These are phyloP conservation scores for Ministeria vibrans DNA, from an alignment of 78 protist genomes.

Conservation along the genomic window DNA sequence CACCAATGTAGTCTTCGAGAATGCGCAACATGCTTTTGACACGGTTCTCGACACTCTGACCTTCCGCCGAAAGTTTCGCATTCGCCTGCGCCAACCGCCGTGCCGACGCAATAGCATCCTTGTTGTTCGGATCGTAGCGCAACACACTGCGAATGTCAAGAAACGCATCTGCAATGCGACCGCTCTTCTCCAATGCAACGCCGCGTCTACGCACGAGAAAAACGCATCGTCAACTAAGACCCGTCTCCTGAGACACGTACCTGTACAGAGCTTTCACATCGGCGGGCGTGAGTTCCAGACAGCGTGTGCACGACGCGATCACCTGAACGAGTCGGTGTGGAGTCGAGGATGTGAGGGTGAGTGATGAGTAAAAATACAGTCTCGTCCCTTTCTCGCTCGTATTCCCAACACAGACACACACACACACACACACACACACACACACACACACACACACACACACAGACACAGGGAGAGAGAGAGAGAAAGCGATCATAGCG, in stretches of 20 bases:
- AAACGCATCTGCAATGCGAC: background rate
- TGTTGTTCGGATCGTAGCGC: background rate
- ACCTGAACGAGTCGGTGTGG: background rate
- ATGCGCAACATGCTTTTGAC: no score
- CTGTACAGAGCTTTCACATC: background rate
- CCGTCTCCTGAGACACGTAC: background rate
- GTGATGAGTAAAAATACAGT: background rate
- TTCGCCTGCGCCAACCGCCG: background rate
- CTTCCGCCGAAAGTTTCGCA: background rate
- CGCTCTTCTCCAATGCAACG: background rate
- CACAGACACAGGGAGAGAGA: background rate
- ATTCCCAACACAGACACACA: background rate
- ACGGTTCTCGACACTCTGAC: background rate
- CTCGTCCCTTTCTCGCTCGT: background rate
- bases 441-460: slow-evolving; percentile 5
- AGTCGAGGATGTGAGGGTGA: background rate
- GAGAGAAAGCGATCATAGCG: no score
- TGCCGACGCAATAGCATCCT: background rate
- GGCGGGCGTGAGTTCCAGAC: background rate
- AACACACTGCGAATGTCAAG: background rate
- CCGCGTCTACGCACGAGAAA: no score
- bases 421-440: background rate
- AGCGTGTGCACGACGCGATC: background rate
- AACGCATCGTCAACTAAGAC: background rate
- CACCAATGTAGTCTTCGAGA: background rate